These are phyloP conservation scores for Usnea hakonensis DNA, from an alignment of 495 filamentous ascomycete species.

Conservation along the genomic window DNA sequence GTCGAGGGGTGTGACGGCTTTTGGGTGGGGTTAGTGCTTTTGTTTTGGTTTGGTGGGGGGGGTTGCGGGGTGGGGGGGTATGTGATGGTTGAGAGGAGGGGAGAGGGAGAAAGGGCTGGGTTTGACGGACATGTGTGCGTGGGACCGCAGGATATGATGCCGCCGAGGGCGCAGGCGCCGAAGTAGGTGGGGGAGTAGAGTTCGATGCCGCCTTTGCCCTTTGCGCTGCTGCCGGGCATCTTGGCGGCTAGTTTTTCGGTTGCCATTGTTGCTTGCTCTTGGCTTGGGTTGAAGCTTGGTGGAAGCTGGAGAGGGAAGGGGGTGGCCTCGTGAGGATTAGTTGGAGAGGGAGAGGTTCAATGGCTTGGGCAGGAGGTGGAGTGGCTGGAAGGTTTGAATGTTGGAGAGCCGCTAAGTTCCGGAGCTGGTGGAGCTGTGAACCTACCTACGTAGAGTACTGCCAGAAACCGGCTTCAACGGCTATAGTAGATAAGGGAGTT, in stretches of 20 bases:
- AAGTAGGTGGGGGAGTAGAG: slow-evolving; percentile 62
- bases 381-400: neutral
- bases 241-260: slow-evolving; percentile 16
- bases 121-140: slow-evolving; percentile 42
- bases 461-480: slow-evolving; percentile 7
- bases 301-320: slow-evolving; percentile 3
- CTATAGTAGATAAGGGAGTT: too few relatives aligned
- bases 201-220: slow-evolving; percentile 42
- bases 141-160: slow-evolving; percentile 60
- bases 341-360: neutral
- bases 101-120: slow-evolving; percentile 44
- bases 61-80: neutral
- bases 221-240: slow-evolving; percentile 18
- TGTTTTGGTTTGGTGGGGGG: too few relatives aligned
- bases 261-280: slow-evolving; percentile 12
- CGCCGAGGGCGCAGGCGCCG: slow-evolving; percentile 54
- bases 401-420: slow-evolving; percentile 4
- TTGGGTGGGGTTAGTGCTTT: neutral
- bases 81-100: slow-evolving; percentile 7
- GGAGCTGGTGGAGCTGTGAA: too few relatives aligned
- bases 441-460: too few relatives aligned
- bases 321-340: neutral
- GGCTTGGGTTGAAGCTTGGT: neutral
- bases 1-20: slow-evolving; percentile 38
- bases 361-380: neutral